Base-by-base conservation (phyloP, 2,329 filamentous ascomycete genomes). In the Penicillium sp. region DNA sequence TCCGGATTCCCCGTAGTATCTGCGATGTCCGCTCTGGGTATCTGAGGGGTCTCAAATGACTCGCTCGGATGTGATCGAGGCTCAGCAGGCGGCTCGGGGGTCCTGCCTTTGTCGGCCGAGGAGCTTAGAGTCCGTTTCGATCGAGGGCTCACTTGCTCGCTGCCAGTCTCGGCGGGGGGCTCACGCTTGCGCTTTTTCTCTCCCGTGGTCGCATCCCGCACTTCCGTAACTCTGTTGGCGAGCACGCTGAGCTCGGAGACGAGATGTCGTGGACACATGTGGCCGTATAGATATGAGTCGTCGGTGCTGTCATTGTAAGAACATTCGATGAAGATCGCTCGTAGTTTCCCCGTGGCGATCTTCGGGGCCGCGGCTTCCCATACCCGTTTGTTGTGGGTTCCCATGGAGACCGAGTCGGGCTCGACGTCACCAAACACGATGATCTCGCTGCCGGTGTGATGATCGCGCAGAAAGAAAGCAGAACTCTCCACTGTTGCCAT, bases 391-490 rank as follows among this genome's bases (percentile, higher is more conserved):
- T 93, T 97, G 22, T 90, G 82, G 1, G 91, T 89, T 1, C 81
- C 84, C 2, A 91, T 70, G 0, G 88, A 94, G 24, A 97, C 71
- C 8, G 82, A 84, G 68, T 98, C 93, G 0, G 93, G 89, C 64
- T 98, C 93, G 33, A 97, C 87, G 58, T 98, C 93, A 17, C 93
- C 93, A 64, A 96, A 97, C 43, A 98, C 87, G 52, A 98, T 79
- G 3, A 97, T 80, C 69, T 98, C 91, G 29, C 79, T 78, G 1
- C 80, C 79, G 0, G 82, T 85, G 1, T 72, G 65, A 31, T 84
- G 75, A 52, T 93, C 86, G 33, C 88, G 85, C 56, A 98, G 86
- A 68, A 98, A 97, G 69, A 90, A 97, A 0, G 88, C 91, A 17
- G 89, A 93, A 55, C 88, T 95, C 65, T 96, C 88, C 53, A 67